Percentiles rank a stretch among this genome's conserved stretches.
Evolutionary conservation across 495 filamentous ascomycete genomes (phyloP).

Genomic region (Neurospora intermedia): DNA sequence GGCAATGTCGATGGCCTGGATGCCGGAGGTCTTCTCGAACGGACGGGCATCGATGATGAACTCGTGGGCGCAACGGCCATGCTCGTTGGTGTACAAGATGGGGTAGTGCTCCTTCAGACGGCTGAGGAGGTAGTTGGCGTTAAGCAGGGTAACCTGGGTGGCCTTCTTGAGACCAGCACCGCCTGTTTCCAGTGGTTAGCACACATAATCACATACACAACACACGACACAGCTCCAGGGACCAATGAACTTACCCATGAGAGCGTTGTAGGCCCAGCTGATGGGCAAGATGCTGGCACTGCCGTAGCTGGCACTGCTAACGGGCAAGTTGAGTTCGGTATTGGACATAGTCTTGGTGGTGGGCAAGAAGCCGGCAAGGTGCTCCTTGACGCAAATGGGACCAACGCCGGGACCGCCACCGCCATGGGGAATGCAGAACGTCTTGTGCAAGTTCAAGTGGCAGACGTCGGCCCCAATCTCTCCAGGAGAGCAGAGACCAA

Average conservation of each 20-base stretch:
- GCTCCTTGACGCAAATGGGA: conserved; percentile 83
- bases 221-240: background rate
- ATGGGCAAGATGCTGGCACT: conserved; percentile 93
- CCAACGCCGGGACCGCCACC: conserved; percentile 93
- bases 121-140: conserved; percentile 95
- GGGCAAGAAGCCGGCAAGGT: conserved; percentile 71
- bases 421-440: conserved; percentile 97
- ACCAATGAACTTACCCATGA: conserved; percentile 58
- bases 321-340: conserved; percentile 43
- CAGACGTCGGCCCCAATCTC: conserved; percentile 97
- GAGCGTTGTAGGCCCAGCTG: conserved; percentile 93
- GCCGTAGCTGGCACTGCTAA: conserved; percentile 83
- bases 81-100: conserved; percentile 84
- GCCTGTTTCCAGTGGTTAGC: conserved; percentile 32
- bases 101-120: conserved; percentile 82
- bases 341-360: conserved; percentile 44
- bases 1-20: conserved; percentile 95
- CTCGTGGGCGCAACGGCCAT: conserved; percentile 89
- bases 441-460: conserved; percentile 97
- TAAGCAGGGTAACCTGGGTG: conserved; percentile 87
- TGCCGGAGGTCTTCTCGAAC: conserved; percentile 74
- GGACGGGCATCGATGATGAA: conserved; percentile 89
- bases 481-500: conserved; percentile 91
- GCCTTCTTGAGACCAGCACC: conserved; percentile 82
- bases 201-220: background rate